Evolutionary conservation across 768 basidiomycete species (phyloP).

Genomic region (Amanita inopinata): DNA sequence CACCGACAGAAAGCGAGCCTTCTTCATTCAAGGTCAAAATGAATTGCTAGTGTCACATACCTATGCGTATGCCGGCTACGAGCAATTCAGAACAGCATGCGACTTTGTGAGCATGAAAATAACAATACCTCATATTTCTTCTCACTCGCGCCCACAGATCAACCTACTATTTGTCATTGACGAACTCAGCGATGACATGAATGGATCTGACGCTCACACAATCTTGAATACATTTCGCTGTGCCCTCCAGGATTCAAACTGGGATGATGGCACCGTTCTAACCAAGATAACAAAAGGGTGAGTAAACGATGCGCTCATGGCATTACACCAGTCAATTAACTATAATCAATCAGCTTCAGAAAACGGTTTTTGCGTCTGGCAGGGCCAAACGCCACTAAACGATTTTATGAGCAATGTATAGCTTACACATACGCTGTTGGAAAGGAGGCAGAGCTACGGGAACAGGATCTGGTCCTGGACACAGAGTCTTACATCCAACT

Average conservation of each 20-base stretch:
- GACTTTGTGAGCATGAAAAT: constrained; percentile 37
- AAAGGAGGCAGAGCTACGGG: constrained; percentile 53
- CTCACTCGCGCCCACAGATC: constrained; percentile 22
- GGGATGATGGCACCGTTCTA: constrained; percentile 47
- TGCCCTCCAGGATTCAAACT: constrained; percentile 40
- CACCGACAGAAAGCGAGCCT: constrained; percentile 50
- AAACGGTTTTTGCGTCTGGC: constrained; percentile 34
- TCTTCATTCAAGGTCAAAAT: constrained; percentile 51
- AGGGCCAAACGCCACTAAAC: constrained; percentile 35
- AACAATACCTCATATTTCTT: constrained; percentile 2
- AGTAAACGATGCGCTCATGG: constrained; percentile 15
- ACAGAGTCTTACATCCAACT: constrained; percentile 43
- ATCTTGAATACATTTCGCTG: constrained; percentile 45
- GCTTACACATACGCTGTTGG: constrained; percentile 50
- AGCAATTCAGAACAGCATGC: constrained; percentile 49
- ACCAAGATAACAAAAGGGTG: constrained; percentile 55
- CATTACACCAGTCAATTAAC: constrained; percentile 2
- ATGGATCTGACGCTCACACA: constrained; percentile 39
- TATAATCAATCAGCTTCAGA: constrained; percentile 34
- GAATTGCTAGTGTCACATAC: constrained; percentile 53
- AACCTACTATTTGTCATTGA: constrained; percentile 60
- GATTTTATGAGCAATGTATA: constrained; percentile 43
- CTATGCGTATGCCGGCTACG: constrained; percentile 49
- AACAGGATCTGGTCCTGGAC: constrained; percentile 43
- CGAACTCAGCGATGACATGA: constrained; percentile 61